Evolutionary conservation across 1,139 yeast genomes (phyloP).

Genomic region (Sugiyamaella grinbergsii): DNA sequence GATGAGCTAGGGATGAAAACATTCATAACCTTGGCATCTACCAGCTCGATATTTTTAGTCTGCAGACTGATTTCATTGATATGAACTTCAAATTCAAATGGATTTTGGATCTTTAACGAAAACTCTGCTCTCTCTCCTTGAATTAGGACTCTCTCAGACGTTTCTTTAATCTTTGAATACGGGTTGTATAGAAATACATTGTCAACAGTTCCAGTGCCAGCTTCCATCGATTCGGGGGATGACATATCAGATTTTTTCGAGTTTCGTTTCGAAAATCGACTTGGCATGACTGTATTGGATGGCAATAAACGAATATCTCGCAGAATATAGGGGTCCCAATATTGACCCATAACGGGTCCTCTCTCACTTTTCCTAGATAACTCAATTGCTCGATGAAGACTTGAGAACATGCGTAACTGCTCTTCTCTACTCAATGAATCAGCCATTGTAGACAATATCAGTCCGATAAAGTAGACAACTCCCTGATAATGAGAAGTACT

Average conservation of each 20-base stretch:
- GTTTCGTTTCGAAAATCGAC: neutral
- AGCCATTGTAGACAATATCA: slow-evolving; percentile 56
- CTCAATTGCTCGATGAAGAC: slow-evolving; percentile 38
- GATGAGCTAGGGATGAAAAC: slow-evolving; percentile 48
- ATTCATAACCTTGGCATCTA: slow-evolving; percentile 31
- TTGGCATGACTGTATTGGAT: slow-evolving; percentile 28
- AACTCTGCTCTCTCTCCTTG: slow-evolving; percentile 42
- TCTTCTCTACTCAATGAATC: slow-evolving; percentile 55
- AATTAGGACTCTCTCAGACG: slow-evolving; percentile 28
- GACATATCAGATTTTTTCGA: slow-evolving; percentile 6
- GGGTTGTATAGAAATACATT: slow-evolving; percentile 48
- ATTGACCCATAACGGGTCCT: slow-evolving; percentile 39
- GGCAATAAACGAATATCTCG: slow-evolving; percentile 49
- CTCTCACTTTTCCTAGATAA: slow-evolving; percentile 36
- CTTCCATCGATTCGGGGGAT: slow-evolving; percentile 4
- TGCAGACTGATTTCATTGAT: slow-evolving; percentile 51
- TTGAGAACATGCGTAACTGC: slow-evolving; percentile 45
- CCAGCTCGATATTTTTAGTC: slow-evolving; percentile 31
- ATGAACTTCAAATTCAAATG: slow-evolving; percentile 74
- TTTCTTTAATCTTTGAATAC: slow-evolving; percentile 34
- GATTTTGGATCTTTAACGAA: slow-evolving; percentile 68
- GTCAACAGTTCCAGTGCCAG: neutral
- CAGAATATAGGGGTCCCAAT: slow-evolving; percentile 74
- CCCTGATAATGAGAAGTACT: slow-evolving; percentile 52
- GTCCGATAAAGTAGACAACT: slow-evolving; percentile 51